Conservation (phyloP, 2,329 filamentous ascomycete species). For the Aspergillus pseudoviridinutans region DNA sequence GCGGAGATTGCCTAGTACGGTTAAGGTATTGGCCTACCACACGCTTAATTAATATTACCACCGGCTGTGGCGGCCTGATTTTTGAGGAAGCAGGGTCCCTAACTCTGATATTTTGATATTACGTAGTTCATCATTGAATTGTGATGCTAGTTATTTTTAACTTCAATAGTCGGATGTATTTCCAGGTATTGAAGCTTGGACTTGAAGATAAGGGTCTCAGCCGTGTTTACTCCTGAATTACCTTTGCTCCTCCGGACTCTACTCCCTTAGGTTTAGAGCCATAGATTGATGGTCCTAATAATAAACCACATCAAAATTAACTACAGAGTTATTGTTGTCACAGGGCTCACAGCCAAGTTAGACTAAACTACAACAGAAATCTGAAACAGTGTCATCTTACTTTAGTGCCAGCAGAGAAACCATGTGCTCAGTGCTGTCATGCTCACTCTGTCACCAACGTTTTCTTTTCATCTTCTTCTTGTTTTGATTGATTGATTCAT, state of each 20-base stretch:
- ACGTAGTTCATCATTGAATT: neutral
- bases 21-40: neutral
- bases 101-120: neutral
- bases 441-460: neutral
- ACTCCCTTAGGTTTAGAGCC: neutral
- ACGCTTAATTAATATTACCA: neutral
- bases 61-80: neutral
- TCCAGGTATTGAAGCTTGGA: neutral
- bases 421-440: neutral
- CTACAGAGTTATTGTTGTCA: neutral
- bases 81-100: neutral
- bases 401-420: neutral
- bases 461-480: neutral
- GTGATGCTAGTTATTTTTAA: neutral
- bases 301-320: neutral
- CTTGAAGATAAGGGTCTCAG: neutral
- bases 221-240: neutral
- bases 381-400: slow-evolving; percentile 14
- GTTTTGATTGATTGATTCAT: neutral
- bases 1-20: neutral
- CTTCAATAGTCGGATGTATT: neutral
- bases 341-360: neutral
- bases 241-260: neutral
- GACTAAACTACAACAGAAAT: neutral
- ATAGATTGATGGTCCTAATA: neutral